phyloP scores from a whole-genome alignment of 208 protist species.

The Leishmania gerbilli region DNA sequence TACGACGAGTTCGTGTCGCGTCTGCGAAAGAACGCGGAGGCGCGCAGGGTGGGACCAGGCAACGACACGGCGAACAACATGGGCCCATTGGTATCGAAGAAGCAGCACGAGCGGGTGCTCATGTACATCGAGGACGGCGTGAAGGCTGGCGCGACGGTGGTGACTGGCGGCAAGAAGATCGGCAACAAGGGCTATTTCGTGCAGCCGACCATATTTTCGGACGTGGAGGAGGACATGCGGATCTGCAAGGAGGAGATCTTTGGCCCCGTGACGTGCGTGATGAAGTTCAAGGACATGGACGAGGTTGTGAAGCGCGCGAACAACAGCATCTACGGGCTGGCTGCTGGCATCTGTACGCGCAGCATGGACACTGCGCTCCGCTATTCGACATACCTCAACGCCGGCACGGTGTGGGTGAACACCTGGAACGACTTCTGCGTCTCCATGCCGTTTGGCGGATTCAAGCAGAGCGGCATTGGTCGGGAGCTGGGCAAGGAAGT shows the following conservation, averaged over 20 bases:
- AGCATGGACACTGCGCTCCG: conserved; percentile 72
- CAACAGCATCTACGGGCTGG: conserved; percentile 81
- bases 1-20: conserved; percentile 82
- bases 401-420: conserved; percentile 91
- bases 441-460: conserved; percentile 81
- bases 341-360: conserved; percentile 79
- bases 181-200: conserved; percentile 83
- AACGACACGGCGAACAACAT: conserved; percentile 46
- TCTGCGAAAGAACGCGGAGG: conserved; percentile 54
- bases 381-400: conserved; percentile 56
- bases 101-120: conserved; percentile 74
- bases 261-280: conserved; percentile 83
- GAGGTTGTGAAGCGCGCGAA: conserved; percentile 85
- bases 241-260: conserved; percentile 92
- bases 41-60: conserved; percentile 59
- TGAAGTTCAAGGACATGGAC: conserved; percentile 84
- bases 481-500: conserved; percentile 77
- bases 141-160: conserved; percentile 69
- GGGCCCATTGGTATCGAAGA: conserved; percentile 72
- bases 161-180: conserved; percentile 57
- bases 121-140: conserved; percentile 79
- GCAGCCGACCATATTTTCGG: conserved; percentile 80
- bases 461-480: conserved; percentile 88
- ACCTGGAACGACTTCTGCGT: conserved; percentile 83
- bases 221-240: conserved; percentile 72